These are phyloP conservation scores for Monosporascus ibericus DNA, from an alignment of 2,329 filamentous ascomycete species.

Conservation along the genomic window DNA sequence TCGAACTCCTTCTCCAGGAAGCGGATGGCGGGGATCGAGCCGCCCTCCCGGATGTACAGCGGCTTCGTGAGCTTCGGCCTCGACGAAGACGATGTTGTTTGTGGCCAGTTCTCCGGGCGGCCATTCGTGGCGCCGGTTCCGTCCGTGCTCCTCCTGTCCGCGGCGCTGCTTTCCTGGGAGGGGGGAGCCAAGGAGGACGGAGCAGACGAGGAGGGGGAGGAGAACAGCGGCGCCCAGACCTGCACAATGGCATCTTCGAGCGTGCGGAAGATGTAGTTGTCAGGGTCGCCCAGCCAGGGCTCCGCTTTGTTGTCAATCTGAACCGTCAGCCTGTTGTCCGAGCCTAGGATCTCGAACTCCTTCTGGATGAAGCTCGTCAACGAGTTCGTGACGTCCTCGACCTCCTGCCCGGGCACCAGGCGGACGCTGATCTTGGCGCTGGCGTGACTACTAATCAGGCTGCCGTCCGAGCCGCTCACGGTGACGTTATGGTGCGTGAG, in stretches of 20 bases:
- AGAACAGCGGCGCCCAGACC: slow-evolving; percentile 65
- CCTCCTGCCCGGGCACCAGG: slow-evolving; percentile 87
- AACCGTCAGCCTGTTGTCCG: slow-evolving; percentile 73
- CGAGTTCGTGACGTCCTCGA: slow-evolving; percentile 64
- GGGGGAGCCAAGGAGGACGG: not conserved
- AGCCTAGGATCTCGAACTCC: slow-evolving; percentile 69
- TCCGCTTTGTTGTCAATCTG: slow-evolving; percentile 91
- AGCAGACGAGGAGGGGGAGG: slow-evolving; percentile 12
- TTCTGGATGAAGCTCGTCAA: slow-evolving; percentile 62
- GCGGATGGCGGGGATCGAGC: slow-evolving; percentile 87
- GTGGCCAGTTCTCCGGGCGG: slow-evolving; percentile 10
- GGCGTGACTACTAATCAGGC: slow-evolving; percentile 84
- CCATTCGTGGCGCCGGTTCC: slow-evolving; percentile 4
- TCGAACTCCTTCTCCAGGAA: slow-evolving; percentile 92
- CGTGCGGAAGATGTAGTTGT: slow-evolving; percentile 84
- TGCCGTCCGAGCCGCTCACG: slow-evolving; percentile 85
- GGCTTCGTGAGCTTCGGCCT: slow-evolving; percentile 52
- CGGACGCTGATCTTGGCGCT: slow-evolving; percentile 85
- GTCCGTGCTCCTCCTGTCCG: not conserved
- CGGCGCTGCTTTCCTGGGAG: not conserved
- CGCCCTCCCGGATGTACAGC: slow-evolving; percentile 91
- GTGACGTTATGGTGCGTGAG: slow-evolving; percentile 91
- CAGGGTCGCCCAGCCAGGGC: slow-evolving; percentile 89
- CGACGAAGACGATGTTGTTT: slow-evolving; percentile 7
- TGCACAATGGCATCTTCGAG: slow-evolving; percentile 79